Base-by-base conservation (phyloP, 1,139 yeast genomes). In the Suhomyces chickasaworum region DNA sequence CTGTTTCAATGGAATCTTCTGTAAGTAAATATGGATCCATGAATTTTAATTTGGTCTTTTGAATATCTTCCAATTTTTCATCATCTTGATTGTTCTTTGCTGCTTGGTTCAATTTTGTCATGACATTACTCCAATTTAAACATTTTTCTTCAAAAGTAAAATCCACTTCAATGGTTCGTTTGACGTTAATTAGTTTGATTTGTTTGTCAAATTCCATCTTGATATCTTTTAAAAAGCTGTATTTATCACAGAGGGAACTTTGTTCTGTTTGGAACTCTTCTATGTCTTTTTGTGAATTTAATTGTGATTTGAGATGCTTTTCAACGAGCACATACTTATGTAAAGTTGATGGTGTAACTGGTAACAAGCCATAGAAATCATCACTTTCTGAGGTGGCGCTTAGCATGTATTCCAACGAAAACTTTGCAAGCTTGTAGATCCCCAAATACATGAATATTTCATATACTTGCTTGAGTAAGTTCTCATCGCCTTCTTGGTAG, bases 401-500 rank as follows among this genome's bases (percentile, higher is more conserved):
- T 8, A 81, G 53, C 39, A 82, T 80, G 54, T 82, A 81, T 58
- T 91, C 98, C 37, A 87, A 62, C 0, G 86, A 73, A 44, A 76
- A 76, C 41, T 93, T 67, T 0, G 87, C 80, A 15, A 89, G 64
- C 45, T 84, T 73, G 12, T 65, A 62, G 18, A 73, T 68, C 5
- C 73, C 74, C 44, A 84, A 70, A 51, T 75, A 75, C 6, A 66
- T 51, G 51, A 80, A 82, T 1, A 85, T 62, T 16, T 79, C 77
- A 31, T 74, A 68, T 23, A 85, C 59, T 0, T 80, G 61, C 6
- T 71, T 66, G 9, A 83, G 68, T 1, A 84, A 68, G 7, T 72
- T 64, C 15, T 76, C 73, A 54, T 86, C 95, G 0, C 85, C 87
- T 47, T 83, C 87, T 27, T 80, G 81, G 60, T 84, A 84, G 34